Evolutionary conservation across 2,329 filamentous ascomycete genomes (phyloP), one percentile per base, ranked within the genome.

Genomic region (Trichoderma sp.): DNA sequence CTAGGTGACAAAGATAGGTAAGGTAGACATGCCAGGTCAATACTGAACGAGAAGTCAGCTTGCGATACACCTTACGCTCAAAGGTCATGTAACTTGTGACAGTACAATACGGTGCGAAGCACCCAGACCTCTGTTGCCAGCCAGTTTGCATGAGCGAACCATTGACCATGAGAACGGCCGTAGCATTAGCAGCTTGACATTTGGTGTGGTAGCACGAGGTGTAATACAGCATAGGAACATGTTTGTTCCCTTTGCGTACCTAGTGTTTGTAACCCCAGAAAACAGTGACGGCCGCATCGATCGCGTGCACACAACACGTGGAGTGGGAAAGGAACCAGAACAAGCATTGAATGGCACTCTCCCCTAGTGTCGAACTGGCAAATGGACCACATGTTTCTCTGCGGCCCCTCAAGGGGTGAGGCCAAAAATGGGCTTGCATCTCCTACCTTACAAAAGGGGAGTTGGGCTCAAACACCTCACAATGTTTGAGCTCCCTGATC

Each of bases 381-480:
- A 63, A 26, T 45, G 26, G 12, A 54, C 48, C 26, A n/a, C n/a
- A 39, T 30, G 55, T 43, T 30, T 43, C 34, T 45, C 21, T 51
- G 47, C 28, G 41, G 41, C 39, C 59, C 48, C 24, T 55, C 50
- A 10, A 52, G 28, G 60, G 9, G 60, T 55, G 50, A 63, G 60
- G 55, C 48, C 26, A 39, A 44, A 56, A 54, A 41, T 44, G 51
- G 51, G 28, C 43, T 52, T 57, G 52, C 17, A n/a, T 21, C 52
- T 64, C 48, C 43, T 45, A 64, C 61, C 61, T 64, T 57, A 64
- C 61, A 57, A 64, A 64, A 57, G 7, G 30, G 57, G 61, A 44
- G 61, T 64, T 64, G 61, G 61, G 30, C 54, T 57, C 51, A 56
- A 64, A 64, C 61, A 28, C 43, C 52, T 64, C 44, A 30, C 43